phyloP scores from a whole-genome alignment of 345 rosid genomes.

The Conringia planisiliqua region DNA sequence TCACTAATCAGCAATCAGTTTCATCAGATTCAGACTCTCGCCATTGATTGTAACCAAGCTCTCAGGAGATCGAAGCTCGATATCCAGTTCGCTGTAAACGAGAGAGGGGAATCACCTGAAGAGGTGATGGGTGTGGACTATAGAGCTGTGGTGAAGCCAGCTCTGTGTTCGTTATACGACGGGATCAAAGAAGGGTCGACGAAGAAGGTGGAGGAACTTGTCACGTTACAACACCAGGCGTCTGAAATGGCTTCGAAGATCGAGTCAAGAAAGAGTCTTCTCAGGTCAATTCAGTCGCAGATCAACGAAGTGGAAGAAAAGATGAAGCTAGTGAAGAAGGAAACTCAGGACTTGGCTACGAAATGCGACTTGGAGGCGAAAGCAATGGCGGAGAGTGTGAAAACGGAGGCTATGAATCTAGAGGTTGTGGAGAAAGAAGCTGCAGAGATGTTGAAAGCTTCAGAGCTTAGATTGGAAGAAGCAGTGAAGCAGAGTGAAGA shows the following conservation, averaged over 20 bases:
- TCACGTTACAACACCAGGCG: constrained; percentile 49
- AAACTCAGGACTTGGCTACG: constrained; percentile 42
- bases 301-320: constrained; percentile 64
- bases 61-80: constrained; percentile 67
- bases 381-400: constrained; percentile 50
- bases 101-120: constrained; percentile 53
- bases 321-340: constrained; percentile 48
- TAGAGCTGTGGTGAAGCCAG: constrained; percentile 60
- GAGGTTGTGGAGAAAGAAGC: constrained; percentile 70
- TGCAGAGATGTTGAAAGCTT: constrained; percentile 53
- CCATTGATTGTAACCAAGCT: constrained; percentile 77
- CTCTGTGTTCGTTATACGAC: constrained; percentile 46
- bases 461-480: constrained; percentile 54
- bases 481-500: constrained; percentile 50
- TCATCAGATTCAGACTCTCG: constrained; percentile 63
- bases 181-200: constrained; percentile 49
- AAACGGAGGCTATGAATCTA: constrained; percentile 48
- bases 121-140: constrained; percentile 84
- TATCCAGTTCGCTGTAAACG: constrained; percentile 53
- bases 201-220: constrained; percentile 53
- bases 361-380: constrained; percentile 59
- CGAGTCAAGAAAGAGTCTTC: constrained; percentile 43
- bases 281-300: constrained; percentile 43
- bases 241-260: constrained; percentile 53
- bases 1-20: constrained; percentile 41